A percentile compares a stretch with the other conserved stretches of the same genome.
phyloP scores from a whole-genome alignment of 2,329 filamentous ascomycete genomes.

The Penicillium brasilianum region DNA sequence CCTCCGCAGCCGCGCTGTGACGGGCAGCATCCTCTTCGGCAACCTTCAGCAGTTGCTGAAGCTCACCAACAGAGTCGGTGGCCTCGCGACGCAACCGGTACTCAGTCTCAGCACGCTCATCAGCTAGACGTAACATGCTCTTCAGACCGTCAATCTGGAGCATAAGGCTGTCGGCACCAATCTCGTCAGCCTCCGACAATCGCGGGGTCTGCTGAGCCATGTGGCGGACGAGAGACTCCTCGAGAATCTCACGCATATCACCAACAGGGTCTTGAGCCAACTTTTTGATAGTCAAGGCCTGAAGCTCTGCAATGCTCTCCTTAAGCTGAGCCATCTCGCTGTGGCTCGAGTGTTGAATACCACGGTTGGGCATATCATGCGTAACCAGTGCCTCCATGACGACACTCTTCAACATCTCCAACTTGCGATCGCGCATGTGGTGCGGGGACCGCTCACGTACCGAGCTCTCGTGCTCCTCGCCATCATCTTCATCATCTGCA shows the following conservation, averaged over 20 bases:
- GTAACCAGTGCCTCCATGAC: constrained; percentile 69
- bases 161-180: constrained; percentile 56
- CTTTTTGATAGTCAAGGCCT: constrained; percentile 47
- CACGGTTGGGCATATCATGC: constrained; percentile 43
- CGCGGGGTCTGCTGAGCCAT: constrained; percentile 59
- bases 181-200: constrained; percentile 58
- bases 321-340: constrained; percentile 47
- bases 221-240: constrained; percentile 65
- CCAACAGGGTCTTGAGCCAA: constrained; percentile 47
- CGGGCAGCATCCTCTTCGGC: constrained; percentile 62
- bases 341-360: constrained; percentile 34
- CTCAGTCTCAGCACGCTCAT: constrained; percentile 69
- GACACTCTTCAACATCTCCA: constrained; percentile 77
- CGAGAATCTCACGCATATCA: constrained; percentile 66
- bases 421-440: constrained; percentile 68
- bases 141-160: constrained; percentile 71
- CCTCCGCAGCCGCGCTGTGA: constrained; percentile 59
- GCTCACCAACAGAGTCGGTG: constrained; percentile 73
- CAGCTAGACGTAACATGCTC: constrained; percentile 67
- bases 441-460: constrained; percentile 77
- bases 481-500: constrained; percentile 92
- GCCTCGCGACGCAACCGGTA: constrained; percentile 66
- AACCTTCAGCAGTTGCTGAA: constrained; percentile 70
- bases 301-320: constrained; percentile 45
- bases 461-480: constrained; percentile 55